Conservation (phyloP, 345 rosid genomes). For the Gossypium sturtianum region DNA sequence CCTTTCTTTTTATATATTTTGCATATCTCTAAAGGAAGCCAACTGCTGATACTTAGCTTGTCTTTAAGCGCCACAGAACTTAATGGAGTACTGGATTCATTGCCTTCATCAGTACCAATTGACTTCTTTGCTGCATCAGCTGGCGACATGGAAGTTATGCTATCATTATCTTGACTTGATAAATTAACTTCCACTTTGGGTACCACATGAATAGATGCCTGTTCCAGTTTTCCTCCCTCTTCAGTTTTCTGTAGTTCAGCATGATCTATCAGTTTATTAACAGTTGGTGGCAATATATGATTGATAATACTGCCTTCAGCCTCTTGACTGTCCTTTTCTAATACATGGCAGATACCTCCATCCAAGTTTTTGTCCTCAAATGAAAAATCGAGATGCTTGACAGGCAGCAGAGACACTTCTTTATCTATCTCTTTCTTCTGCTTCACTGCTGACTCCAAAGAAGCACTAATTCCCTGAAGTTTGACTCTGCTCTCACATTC, state of each 20-base stretch:
- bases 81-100: slow-evolving; percentile 68
- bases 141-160: slow-evolving; percentile 27
- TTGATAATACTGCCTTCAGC: slow-evolving; percentile 29
- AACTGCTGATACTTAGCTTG: slow-evolving; percentile 45
- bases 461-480: slow-evolving; percentile 25
- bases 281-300: slow-evolving; percentile 20
- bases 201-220: slow-evolving; percentile 16
- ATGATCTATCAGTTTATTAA: slow-evolving; percentile 17
- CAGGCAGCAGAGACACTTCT: slow-evolving; percentile 63
- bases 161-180: slow-evolving; percentile 27
- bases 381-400: slow-evolving; percentile 73
- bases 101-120: slow-evolving; percentile 26
- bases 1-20: slow-evolving; percentile 69
- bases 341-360: slow-evolving; percentile 21
- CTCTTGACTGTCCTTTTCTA: slow-evolving; percentile 27
- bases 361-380: slow-evolving; percentile 54
- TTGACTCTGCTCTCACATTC: slow-evolving; percentile 39
- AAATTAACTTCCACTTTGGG: slow-evolving; percentile 24
- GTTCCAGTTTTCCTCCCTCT: slow-evolving; percentile 23
- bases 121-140: slow-evolving; percentile 29
- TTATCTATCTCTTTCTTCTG: slow-evolving; percentile 30
- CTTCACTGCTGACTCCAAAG: slow-evolving; percentile 35
- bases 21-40: slow-evolving; percentile 90
- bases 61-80: slow-evolving; percentile 46
- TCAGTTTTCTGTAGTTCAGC: slow-evolving; percentile 23